Evolutionary conservation across 1,139 yeast genomes (phyloP).

Genomic region (Sugiyamaella pinicola): DNA sequence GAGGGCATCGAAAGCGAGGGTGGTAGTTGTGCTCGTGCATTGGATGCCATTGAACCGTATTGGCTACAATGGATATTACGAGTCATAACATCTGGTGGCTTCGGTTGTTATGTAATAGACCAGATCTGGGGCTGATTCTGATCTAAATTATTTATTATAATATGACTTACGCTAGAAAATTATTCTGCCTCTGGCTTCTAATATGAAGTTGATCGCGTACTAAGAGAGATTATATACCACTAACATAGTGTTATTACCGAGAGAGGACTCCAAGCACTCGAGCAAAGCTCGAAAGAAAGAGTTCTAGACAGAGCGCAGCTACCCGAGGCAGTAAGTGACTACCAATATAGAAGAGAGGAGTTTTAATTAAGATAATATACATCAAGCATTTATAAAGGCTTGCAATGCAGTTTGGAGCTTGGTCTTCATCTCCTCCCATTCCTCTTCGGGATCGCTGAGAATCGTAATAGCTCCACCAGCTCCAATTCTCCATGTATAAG

Average conservation of each 20-base stretch:
- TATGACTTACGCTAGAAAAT: no score
- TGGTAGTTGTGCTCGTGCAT: slow-evolving; percentile 39
- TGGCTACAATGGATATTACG: slow-evolving; percentile 38
- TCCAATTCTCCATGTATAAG: slow-evolving; percentile 75
- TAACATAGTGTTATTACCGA: no score
- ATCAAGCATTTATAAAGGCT: slow-evolving; percentile 28
- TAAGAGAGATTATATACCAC: no score
- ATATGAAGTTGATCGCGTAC: no score
- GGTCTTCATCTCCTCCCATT: slow-evolving; percentile 89
- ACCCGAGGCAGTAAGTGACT: slow-evolving; percentile 2
- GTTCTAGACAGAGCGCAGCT: slow-evolving; percentile 1
- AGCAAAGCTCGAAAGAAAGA: no score
- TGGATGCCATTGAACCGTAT: slow-evolving; percentile 38
- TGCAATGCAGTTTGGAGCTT: slow-evolving; percentile 72
- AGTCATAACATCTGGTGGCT: slow-evolving; percentile 41
- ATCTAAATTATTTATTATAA: slow-evolving; percentile 8
- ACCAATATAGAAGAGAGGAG: background rate
- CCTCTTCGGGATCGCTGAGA: slow-evolving; percentile 74
- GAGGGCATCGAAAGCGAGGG: slow-evolving; percentile 89
- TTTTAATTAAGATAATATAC: no score
- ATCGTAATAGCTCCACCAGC: slow-evolving; percentile 99
- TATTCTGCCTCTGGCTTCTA: no score
- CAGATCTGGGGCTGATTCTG: slow-evolving; percentile 38
- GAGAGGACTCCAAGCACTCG: background rate
- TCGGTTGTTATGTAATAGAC: slow-evolving; percentile 40